phyloP scores from a whole-genome alignment of 1,284 basidiomycete species.

The Irpex lacteus region DNA sequence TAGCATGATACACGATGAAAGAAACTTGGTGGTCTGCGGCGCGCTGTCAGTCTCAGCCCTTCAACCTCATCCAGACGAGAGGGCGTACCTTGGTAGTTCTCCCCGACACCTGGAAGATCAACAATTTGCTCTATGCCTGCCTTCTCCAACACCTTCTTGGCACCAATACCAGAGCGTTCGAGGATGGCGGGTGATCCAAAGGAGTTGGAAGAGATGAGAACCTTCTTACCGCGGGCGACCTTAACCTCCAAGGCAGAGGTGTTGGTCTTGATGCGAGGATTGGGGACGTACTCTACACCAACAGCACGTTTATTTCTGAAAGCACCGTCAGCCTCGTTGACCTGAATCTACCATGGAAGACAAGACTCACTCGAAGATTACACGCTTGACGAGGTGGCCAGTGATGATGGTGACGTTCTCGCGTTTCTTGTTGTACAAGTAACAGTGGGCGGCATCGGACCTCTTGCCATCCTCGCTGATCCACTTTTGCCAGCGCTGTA shows the following conservation, averaged over 20 bases:
- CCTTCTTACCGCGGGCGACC: slow-evolving; percentile 34
- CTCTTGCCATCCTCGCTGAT: slow-evolving; percentile 38
- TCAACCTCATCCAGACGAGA: neutral
- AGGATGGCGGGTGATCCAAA: slow-evolving; percentile 18
- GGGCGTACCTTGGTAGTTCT: slow-evolving; percentile 12
- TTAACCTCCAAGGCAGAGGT: slow-evolving; percentile 15
- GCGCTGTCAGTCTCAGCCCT: neutral
- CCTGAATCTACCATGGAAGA: neutral
- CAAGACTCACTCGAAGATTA: slow-evolving; percentile 13
- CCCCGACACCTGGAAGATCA: slow-evolving; percentile 17
- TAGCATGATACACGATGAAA: slow-evolving; percentile 13
- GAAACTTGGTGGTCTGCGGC: slow-evolving; percentile 19
- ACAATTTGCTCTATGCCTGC: slow-evolving; percentile 15
- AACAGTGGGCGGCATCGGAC: slow-evolving; percentile 53
- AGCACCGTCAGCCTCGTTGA: neutral
- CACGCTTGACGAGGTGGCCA: slow-evolving; percentile 16
- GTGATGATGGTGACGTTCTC: slow-evolving; percentile 11
- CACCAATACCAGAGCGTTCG: slow-evolving; percentile 21
- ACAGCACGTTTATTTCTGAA: slow-evolving; percentile 8
- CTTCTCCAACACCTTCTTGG: slow-evolving; percentile 12
- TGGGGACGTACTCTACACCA: slow-evolving; percentile 12
- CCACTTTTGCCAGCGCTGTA: slow-evolving; percentile 5
- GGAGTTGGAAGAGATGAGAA: slow-evolving; percentile 38
- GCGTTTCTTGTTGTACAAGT: slow-evolving; percentile 16
- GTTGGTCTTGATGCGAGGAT: slow-evolving; percentile 15